These are phyloP conservation scores for Grosmannia clavigera DNA, from an alignment of 2,329 filamentous ascomycete species.

Conservation along the genomic window DNA sequence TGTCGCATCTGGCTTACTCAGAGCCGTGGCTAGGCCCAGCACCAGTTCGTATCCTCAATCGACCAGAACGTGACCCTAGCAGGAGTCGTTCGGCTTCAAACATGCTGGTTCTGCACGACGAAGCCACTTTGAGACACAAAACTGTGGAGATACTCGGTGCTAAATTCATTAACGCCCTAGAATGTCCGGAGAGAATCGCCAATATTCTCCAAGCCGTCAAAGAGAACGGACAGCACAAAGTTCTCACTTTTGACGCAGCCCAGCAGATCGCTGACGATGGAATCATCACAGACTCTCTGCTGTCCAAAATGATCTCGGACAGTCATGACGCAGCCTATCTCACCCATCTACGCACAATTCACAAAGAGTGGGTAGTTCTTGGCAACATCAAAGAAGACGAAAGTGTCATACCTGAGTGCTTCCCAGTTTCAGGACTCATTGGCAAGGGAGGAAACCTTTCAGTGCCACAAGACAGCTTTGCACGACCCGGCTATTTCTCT, in stretches of 20 bases:
- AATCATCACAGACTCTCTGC: not conserved
- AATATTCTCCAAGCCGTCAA: not conserved
- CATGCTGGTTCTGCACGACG: not conserved
- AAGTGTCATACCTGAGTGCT: constrained; percentile 16
- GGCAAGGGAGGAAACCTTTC: constrained; percentile 1
- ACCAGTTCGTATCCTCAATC: not conserved
- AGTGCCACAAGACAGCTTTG: constrained; percentile 9
- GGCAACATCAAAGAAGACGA: constrained; percentile 11
- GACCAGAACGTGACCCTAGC: not conserved
- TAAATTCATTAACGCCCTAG: not conserved
- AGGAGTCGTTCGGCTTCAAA: not conserved
- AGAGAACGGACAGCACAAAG: not conserved
- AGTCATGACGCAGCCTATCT: constrained; percentile 13
- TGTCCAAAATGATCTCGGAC: not conserved
- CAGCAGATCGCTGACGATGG: not conserved
- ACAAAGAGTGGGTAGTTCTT: constrained; percentile 6
- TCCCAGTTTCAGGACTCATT: constrained; percentile 6
- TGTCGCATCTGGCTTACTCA: not conserved
- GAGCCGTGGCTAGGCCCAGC: not conserved
- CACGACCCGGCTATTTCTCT: constrained; percentile 14
- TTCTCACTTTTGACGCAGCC: not conserved
- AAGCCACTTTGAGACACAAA: not conserved
- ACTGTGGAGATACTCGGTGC: not conserved
- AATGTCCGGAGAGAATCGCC: not conserved
- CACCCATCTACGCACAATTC: constrained; percentile 10